Conservation (phyloP, 768 basidiomycete genomes). For the Hygrophoropsis aurantiaca region DNA sequence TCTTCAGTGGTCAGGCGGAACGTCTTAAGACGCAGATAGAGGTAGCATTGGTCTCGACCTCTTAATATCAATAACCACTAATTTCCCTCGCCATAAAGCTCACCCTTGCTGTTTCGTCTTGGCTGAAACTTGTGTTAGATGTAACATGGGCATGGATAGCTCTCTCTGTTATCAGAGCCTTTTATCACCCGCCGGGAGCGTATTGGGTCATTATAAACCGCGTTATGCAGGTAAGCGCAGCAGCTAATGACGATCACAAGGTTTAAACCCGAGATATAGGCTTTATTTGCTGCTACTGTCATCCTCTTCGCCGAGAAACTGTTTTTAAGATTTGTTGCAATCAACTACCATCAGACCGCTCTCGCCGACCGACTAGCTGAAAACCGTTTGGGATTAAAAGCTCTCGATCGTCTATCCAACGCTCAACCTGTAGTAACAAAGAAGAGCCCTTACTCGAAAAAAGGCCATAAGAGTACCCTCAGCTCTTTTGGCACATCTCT, state of each 20-base stretch:
- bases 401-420: slow-evolving; percentile 70
- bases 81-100: slow-evolving; percentile 40
- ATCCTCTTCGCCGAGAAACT: slow-evolving; percentile 55
- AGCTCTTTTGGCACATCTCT: slow-evolving; percentile 38
- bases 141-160: slow-evolving; percentile 75
- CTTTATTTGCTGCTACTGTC: slow-evolving; percentile 42
- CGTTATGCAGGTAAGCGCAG: slow-evolving; percentile 57
- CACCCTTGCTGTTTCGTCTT: slow-evolving; percentile 63
- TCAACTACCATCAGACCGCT: slow-evolving; percentile 77
- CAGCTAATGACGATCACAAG: no score
- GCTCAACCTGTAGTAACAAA: slow-evolving; percentile 46
- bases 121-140: slow-evolving; percentile 70
- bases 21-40: slow-evolving; percentile 67
- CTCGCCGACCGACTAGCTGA: slow-evolving; percentile 72
- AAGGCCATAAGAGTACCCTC: slow-evolving; percentile 43
- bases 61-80: not conserved
- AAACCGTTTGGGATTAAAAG: slow-evolving; percentile 67
- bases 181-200: slow-evolving; percentile 57
- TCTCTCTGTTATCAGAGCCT: slow-evolving; percentile 57
- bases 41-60: slow-evolving; percentile 35
- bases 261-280: no score
- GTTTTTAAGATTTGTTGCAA: slow-evolving; percentile 73
- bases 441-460: slow-evolving; percentile 41
- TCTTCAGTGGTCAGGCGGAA: slow-evolving; percentile 64
- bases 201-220: slow-evolving; percentile 74